phyloP scores from a whole-genome alignment of 345 rosid species.

The Bretschneidera sinensis region DNA sequence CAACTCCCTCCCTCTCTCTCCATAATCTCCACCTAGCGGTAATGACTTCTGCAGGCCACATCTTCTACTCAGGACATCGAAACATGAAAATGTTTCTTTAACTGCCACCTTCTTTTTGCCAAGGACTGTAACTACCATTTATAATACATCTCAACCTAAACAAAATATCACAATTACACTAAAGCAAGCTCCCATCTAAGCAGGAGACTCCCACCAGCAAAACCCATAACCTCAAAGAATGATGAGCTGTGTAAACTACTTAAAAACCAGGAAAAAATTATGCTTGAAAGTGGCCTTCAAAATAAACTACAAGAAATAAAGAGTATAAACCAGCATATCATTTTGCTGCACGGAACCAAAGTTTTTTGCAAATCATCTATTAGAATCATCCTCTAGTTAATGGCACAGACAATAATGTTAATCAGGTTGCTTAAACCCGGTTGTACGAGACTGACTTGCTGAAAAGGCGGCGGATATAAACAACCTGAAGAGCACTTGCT shows the following conservation, averaged over 20 bases:
- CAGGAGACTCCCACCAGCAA: background rate
- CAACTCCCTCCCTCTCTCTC: too few species aligned
- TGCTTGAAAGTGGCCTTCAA: conserved; percentile 2
- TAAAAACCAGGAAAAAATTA: background rate
- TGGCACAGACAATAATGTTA: conserved; percentile 3
- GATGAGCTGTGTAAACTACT: background rate
- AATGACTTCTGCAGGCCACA: too few species aligned
- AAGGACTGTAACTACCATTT: too few species aligned
- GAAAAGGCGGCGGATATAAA: conserved; percentile 85
- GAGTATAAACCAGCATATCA: conserved; percentile 8
- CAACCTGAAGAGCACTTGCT: conserved; percentile 71
- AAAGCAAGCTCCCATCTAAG: too few species aligned
- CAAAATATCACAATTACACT: too few species aligned
- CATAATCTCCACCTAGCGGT: too few species aligned
- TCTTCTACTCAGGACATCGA: too few species aligned
- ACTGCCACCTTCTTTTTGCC: too few species aligned
- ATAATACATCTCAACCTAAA: too few species aligned
- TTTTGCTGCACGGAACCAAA: background rate
- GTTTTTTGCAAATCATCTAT: conserved; percentile 10
- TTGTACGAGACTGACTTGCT: conserved; percentile 91
- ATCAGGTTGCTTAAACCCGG: conserved; percentile 50
- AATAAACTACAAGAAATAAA: conserved; percentile 2
- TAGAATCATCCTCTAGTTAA: conserved; percentile 6
- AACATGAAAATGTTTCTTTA: too few species aligned
- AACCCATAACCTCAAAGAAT: background rate